Evolutionary conservation across 495 filamentous ascomycete species (phyloP).

Genomic region (Talaromyces borbonicus): DNA sequence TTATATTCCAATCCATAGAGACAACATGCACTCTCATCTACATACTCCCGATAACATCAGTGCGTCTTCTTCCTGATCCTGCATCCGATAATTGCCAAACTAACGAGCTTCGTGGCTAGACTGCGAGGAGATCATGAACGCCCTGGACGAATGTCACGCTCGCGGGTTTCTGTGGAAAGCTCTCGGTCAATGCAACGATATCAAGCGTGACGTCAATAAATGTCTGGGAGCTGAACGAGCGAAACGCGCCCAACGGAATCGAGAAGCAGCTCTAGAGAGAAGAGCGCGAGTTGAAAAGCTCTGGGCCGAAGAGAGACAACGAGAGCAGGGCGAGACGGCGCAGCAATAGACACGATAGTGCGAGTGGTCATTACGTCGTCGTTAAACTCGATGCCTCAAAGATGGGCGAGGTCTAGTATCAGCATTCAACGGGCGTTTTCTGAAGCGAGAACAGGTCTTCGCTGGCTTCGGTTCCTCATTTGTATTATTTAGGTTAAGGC

Average conservation of each 20-base stretch:
- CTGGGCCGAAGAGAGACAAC: constrained; percentile 57
- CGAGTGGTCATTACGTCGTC: too few relatives aligned
- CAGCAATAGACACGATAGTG: constrained; percentile 14
- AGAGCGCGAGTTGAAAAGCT: constrained; percentile 55
- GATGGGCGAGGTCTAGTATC: too few relatives aligned
- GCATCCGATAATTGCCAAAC: not conserved
- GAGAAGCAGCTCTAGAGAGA: constrained; percentile 59
- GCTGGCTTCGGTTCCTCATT: not conserved
- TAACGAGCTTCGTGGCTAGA: constrained; percentile 36
- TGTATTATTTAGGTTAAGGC: too few relatives aligned
- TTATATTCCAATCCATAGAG: too few relatives aligned
- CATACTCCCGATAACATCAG: constrained; percentile 85
- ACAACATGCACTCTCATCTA: constrained; percentile 90
- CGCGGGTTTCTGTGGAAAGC: constrained; percentile 83
- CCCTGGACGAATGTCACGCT: constrained; percentile 93
- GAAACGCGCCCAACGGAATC: constrained; percentile 66
- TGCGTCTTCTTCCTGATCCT: constrained; percentile 30
- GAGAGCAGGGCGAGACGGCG: constrained; percentile 12
- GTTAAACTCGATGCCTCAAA: too few relatives aligned
- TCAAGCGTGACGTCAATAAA: constrained; percentile 68
- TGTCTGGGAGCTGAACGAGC: constrained; percentile 73
- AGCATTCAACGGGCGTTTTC: constrained; percentile 4
- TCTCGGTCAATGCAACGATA: constrained; percentile 78
- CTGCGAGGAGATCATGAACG: constrained; percentile 86
- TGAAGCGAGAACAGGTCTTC: not conserved